phyloP scores from a whole-genome alignment of 345 rosid species.

The Salix suchowensis region DNA sequence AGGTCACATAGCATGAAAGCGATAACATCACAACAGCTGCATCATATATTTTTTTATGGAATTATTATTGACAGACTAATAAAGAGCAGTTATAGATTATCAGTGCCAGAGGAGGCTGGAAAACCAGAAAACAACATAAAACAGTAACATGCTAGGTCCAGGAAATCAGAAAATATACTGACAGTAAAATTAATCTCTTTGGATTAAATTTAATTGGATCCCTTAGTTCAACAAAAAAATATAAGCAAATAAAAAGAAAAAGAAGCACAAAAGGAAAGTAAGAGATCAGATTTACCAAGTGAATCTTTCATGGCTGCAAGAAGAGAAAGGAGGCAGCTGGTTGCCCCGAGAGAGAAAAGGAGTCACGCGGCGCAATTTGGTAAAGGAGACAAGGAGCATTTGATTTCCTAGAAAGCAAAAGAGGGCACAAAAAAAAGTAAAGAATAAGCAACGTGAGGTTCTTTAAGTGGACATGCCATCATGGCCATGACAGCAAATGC shows the following conservation, averaged over 20 bases:
- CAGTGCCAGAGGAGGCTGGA: neutral
- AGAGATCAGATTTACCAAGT: slow-evolving; percentile 1
- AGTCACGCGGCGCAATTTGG: neutral
- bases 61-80: too few relatives aligned
- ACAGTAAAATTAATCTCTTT: neutral
- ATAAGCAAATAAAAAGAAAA: neutral
- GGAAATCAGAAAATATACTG: neutral
- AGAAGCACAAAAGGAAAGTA: neutral
- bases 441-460: slow-evolving; percentile 12
- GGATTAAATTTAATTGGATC: neutral
- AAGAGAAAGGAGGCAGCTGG: slow-evolving; percentile 4
- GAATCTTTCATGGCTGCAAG: slow-evolving; percentile 11
- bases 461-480: slow-evolving; percentile 23
- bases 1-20: neutral
- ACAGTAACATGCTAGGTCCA: neutral
- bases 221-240: neutral
- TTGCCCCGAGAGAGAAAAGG: slow-evolving; percentile 1
- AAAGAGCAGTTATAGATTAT: neutral
- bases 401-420: neutral
- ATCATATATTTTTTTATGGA: neutral
- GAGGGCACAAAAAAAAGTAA: neutral
- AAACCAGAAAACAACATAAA: neutral
- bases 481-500: slow-evolving; percentile 13
- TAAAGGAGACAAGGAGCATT: neutral
- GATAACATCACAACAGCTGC: neutral